Evolutionary conservation across 352 stramenopile species (phyloP).

Genomic region (Pythium insidiosum): DNA sequence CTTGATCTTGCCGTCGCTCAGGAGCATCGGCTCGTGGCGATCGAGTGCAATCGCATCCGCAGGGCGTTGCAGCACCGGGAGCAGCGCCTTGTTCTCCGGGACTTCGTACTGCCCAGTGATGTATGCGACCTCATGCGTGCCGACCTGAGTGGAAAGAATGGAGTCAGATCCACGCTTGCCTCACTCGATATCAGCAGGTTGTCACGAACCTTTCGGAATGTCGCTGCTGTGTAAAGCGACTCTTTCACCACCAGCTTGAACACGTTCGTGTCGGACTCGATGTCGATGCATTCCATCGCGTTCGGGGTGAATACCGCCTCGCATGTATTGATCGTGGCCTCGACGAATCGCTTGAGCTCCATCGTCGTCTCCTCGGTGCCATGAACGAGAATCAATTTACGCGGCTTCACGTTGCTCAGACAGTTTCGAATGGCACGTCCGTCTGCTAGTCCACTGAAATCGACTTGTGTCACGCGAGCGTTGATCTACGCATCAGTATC

Average conservation of each 20-base stretch:
- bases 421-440: constrained; percentile 84
- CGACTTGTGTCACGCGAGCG: constrained; percentile 70
- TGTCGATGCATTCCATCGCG: constrained; percentile 86
- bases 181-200: not conserved
- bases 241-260: constrained; percentile 87
- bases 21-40: constrained; percentile 70
- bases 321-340: constrained; percentile 73
- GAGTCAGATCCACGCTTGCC: not conserved
- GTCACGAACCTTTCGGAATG: constrained; percentile 70
- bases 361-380: constrained; percentile 73
- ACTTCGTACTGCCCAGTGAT: constrained; percentile 69
- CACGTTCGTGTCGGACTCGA: constrained; percentile 86
- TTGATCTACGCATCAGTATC: constrained; percentile 27
- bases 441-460: constrained; percentile 82
- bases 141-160: constrained; percentile 32
- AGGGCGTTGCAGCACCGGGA: constrained; percentile 60
- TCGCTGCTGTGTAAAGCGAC: constrained; percentile 71
- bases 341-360: constrained; percentile 80
- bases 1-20: constrained; percentile 87
- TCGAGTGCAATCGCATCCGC: constrained; percentile 23
- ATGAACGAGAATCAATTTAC: constrained; percentile 84
- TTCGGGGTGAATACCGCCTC: constrained; percentile 84
- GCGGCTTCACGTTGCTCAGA: constrained; percentile 83
- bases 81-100: constrained; percentile 54
- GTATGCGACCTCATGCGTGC: constrained; percentile 80